Base-by-base conservation (phyloP, 148 eudicot species). In the Amaranthus hypochondriacus region DNA sequence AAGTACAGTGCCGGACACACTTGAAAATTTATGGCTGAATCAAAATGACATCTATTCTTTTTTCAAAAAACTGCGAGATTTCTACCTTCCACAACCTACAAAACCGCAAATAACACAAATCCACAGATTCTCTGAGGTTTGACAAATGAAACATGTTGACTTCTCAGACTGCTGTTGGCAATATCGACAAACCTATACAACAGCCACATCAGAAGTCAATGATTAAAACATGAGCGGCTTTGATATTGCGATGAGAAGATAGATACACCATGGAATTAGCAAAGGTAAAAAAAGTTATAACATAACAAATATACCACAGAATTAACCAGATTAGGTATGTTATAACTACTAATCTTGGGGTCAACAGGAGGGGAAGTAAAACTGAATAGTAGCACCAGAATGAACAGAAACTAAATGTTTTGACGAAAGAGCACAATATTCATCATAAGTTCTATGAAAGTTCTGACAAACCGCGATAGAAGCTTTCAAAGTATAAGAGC, bases 131-230 rank as follows among this genome's bases (percentile, higher is more conserved):
- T 95, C 97, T 56, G 93, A 81, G 70, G 98, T 90, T 84, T 95
- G 92, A 79, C 98, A 95, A 53, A 95, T 71, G 75, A 88, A 79
- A 83, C 98, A 95, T 68, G 79, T 86, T 51, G 98, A 95, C 69
- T 90, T 92, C 65, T 90, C 96, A 75, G 96, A 93, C 78, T 92
- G 93, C 83, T 95, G 97, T 81, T 95, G 98, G 85, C 97, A 92
- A 83, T 84, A 95, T 56, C 98, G 88, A 80, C 98, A 95, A 68
- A 95, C 98, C 98, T 95, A 82, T 52, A 86, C 76, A 52, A 79
- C 9, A 9, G 46, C 48, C 60, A 71, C n/a, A 70, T 66, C 14
- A 53, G 6, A 62, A 9, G 56, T 12, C 52, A 64, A 54, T 53
- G 5, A 11, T 39, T 57, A 52, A 5, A 68, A 60, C 63, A 18